phyloP scores from a whole-genome alignment of 805 yeast species.

The Wickerhamomyces mucosus region DNA sequence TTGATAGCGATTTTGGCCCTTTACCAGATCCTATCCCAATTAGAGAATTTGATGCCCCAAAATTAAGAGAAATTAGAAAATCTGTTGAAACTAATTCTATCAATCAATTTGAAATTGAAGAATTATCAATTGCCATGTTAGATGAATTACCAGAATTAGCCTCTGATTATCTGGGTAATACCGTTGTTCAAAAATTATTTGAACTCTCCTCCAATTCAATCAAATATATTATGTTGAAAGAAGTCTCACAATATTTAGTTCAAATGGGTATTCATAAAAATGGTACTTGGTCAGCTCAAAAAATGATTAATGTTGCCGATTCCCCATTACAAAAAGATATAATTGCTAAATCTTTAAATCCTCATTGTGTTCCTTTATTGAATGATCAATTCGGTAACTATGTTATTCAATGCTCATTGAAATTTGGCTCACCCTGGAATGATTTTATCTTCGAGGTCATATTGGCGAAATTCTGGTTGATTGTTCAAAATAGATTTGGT shows the following conservation, averaged over 20 bases:
- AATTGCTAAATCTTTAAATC: conserved; percentile 62
- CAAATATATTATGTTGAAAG: conserved; percentile 72
- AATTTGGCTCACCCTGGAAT: conserved; percentile 82
- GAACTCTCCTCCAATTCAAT: conserved; percentile 59
- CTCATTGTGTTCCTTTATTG: conserved; percentile 76
- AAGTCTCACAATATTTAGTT: conserved; percentile 70
- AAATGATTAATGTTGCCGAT: conserved; percentile 69
- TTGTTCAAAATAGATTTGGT: conserved; percentile 86
- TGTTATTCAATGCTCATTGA: conserved; percentile 88
- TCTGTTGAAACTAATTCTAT: conserved; percentile 46
- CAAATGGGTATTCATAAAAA: conserved; percentile 94
- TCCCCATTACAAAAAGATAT: conserved; percentile 53
- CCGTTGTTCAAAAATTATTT: conserved; percentile 87
- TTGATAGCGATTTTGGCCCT: conserved; percentile 55
- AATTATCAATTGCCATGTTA: conserved; percentile 71
- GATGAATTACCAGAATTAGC: conserved; percentile 86
- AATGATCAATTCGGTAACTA: conserved; percentile 96
- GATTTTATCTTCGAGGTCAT: conserved; percentile 84
- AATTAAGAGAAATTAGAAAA: conserved; percentile 78
- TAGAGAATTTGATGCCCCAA: conserved; percentile 81
- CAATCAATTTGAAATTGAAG: conserved; percentile 62
- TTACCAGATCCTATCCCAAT: conserved; percentile 62
- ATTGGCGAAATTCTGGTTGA: conserved; percentile 64
- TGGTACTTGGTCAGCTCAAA: conserved; percentile 99
- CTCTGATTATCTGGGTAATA: conserved; percentile 90